A percentile compares a stretch with the other conserved stretches of the same genome.
Evolutionary conservation across 768 basidiomycete genomes (phyloP).

Genomic region (Lentinula edodes): DNA sequence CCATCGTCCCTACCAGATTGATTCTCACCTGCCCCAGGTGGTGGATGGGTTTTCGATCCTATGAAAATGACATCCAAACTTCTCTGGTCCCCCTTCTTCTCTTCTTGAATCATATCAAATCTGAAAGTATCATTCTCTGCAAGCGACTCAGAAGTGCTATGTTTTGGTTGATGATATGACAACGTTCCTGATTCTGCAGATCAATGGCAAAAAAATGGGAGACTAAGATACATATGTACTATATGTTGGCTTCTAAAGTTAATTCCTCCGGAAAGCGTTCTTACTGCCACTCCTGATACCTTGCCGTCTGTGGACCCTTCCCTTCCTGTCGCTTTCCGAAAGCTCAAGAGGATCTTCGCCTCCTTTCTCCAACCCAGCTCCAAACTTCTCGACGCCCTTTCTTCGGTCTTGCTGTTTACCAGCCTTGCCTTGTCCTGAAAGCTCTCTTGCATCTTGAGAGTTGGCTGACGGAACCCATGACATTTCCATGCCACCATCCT

Average conservation of each 20-base stretch:
- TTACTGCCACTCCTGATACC: conserved; percentile 86
- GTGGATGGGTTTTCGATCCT: no score
- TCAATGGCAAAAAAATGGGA: no score
- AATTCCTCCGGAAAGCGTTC: conserved; percentile 62
- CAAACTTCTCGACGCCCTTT: conserved; percentile 75
- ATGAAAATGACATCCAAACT: no score
- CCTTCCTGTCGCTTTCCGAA: conserved; percentile 64
- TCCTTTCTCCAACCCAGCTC: conserved; percentile 86
- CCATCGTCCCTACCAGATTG: no score
- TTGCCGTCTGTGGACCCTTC: conserved; percentile 74
- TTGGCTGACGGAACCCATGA: conserved; percentile 67
- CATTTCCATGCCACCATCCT: conserved; percentile 75
- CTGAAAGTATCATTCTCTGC: no score
- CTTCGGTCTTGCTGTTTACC: conserved; percentile 31
- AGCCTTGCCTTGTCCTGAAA: conserved; percentile 13
- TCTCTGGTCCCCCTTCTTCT: no score
- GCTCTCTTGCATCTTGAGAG: conserved; percentile 24
- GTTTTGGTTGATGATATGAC: no score
- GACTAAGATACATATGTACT: neutral
- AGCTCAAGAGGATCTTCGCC: conserved; percentile 44
- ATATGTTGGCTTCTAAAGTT: neutral
- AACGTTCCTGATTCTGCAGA: no score
- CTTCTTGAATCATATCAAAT: no score
- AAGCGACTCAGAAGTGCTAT: no score
- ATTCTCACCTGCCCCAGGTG: no score